Evolutionary conservation across 495 filamentous ascomycete genomes (phyloP).

Genomic region (Podospora tetraspora): DNA sequence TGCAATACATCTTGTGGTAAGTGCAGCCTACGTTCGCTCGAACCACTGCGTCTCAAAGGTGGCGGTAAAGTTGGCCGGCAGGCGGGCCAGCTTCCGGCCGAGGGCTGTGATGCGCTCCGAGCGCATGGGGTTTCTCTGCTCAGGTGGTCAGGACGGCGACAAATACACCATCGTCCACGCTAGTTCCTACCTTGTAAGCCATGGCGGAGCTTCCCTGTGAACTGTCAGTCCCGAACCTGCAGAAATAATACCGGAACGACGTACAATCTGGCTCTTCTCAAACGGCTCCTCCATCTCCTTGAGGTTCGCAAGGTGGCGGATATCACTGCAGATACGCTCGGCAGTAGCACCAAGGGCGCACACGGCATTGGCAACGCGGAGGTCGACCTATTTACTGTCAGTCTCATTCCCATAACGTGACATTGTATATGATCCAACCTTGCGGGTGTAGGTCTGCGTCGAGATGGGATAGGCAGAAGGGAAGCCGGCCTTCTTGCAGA

Average conservation of each 20-base stretch:
- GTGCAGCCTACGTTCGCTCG: slow-evolving; percentile 50
- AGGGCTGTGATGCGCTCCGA: slow-evolving; percentile 78
- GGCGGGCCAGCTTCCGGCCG: slow-evolving; percentile 61
- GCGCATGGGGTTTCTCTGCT: slow-evolving; percentile 56
- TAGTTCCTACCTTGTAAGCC: slow-evolving; percentile 71
- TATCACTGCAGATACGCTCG: slow-evolving; percentile 62
- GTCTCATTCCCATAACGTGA: background rate
- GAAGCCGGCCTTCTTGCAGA: slow-evolving; percentile 51
- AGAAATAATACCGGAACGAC: background rate
- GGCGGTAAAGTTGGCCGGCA: slow-evolving; percentile 62
- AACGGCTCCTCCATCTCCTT: slow-evolving; percentile 88
- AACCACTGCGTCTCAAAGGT: slow-evolving; percentile 86
- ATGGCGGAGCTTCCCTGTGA: slow-evolving; percentile 37
- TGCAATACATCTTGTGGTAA: slow-evolving; percentile 11
- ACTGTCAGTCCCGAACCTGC: background rate
- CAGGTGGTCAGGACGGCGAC: background rate
- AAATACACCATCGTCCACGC: background rate
- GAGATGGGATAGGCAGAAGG: slow-evolving; percentile 64
- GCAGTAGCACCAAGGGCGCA: slow-evolving; percentile 77
- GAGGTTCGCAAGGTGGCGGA: slow-evolving; percentile 64
- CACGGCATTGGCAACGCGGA: slow-evolving; percentile 73
- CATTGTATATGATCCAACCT: slow-evolving; percentile 6
- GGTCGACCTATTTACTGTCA: slow-evolving; percentile 52
- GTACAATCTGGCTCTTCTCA: slow-evolving; percentile 66
- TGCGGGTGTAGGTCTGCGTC: slow-evolving; percentile 67